Evolutionary conservation across 1,139 yeast genomes (phyloP).

Genomic region (Kodamaea ohmeri): DNA sequence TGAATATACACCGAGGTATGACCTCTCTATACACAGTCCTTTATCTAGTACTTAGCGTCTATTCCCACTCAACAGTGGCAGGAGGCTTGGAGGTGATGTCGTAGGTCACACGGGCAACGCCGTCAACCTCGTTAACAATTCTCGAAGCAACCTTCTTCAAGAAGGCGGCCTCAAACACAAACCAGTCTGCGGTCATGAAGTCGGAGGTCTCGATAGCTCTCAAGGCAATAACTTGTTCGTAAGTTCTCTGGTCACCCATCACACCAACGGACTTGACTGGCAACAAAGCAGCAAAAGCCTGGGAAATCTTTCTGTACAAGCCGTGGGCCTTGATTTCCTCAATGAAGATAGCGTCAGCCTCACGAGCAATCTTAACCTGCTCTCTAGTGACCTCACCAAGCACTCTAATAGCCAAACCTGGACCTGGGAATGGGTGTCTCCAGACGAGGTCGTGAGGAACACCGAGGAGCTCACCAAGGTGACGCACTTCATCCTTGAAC

Average conservation of each 20-base stretch:
- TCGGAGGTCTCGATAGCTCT: slow-evolving; percentile 97
- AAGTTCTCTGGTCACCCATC: slow-evolving; percentile 99
- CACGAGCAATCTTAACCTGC: slow-evolving; percentile 95
- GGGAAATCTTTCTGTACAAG: slow-evolving; percentile 86
- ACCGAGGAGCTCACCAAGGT: slow-evolving; percentile 89
- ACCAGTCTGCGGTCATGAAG: slow-evolving; percentile 99
- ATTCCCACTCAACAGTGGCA: slow-evolving; percentile 99
- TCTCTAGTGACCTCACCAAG: slow-evolving; percentile 92
- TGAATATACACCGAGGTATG: too few species aligned
- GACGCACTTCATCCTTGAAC: slow-evolving; percentile 98
- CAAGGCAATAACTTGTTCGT: slow-evolving; percentile 97
- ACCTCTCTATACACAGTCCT: background rate
- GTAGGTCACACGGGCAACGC: slow-evolving; percentile 98
- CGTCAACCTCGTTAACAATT: slow-evolving; percentile 97
- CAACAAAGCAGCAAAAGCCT: slow-evolving; percentile 94
- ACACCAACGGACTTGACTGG: slow-evolving; percentile 99
- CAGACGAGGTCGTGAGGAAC: slow-evolving; percentile 96
- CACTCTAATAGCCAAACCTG: slow-evolving; percentile 98
- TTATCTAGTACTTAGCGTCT: slow-evolving; percentile 18
- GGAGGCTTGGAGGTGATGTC: slow-evolving; percentile 99
- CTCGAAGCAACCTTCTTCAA: slow-evolving; percentile 91
- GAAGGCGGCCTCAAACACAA: slow-evolving; percentile 86
- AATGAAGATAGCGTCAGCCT: slow-evolving; percentile 93
- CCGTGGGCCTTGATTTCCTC: slow-evolving; percentile 95
- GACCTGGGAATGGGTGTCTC: slow-evolving; percentile 99